These are phyloP conservation scores for Thelonectria rubi DNA, from an alignment of 2,329 filamentous ascomycete genomes.

Conservation along the genomic window DNA sequence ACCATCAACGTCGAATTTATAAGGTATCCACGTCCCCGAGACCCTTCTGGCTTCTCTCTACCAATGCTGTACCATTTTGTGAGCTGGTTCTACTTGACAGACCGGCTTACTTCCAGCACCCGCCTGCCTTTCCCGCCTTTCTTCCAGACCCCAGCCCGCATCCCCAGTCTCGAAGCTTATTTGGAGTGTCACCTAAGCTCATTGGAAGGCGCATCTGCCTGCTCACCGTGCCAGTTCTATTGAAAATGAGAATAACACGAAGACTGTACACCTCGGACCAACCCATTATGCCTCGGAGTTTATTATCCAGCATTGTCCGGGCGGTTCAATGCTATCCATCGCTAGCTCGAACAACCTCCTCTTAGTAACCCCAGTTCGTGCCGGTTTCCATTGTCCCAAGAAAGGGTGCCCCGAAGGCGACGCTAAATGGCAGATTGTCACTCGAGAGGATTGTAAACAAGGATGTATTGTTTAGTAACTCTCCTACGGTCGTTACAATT, in stretches of 20 bases:
- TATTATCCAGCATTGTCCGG: constrained; percentile 56
- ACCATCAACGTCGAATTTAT: too few relatives aligned
- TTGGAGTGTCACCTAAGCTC: constrained; percentile 53
- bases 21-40: too few relatives aligned
- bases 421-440: too few relatives aligned
- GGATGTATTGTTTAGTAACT: too few relatives aligned
- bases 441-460: too few relatives aligned
- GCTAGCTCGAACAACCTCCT: constrained; percentile 52
- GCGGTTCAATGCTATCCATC: constrained; percentile 52
- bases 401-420: constrained; percentile 71
- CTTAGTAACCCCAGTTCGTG: constrained; percentile 52
- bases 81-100: constrained; percentile 50
- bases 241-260: constrained; percentile 52
- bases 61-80: constrained; percentile 48
- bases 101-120: constrained; percentile 57
- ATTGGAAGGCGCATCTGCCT: constrained; percentile 52
- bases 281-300: constrained; percentile 50
- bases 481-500: too few relatives aligned
- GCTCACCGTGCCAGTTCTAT: constrained; percentile 49
- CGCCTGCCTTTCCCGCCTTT: constrained; percentile 60
- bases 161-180: constrained; percentile 51
- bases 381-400: constrained; percentile 58
- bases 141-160: constrained; percentile 57
- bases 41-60: constrained; percentile 40
- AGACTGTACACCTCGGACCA: constrained; percentile 55